Conservation (phyloP, 2,329 filamentous ascomycete species). For the Anthostomella pinea region DNA sequence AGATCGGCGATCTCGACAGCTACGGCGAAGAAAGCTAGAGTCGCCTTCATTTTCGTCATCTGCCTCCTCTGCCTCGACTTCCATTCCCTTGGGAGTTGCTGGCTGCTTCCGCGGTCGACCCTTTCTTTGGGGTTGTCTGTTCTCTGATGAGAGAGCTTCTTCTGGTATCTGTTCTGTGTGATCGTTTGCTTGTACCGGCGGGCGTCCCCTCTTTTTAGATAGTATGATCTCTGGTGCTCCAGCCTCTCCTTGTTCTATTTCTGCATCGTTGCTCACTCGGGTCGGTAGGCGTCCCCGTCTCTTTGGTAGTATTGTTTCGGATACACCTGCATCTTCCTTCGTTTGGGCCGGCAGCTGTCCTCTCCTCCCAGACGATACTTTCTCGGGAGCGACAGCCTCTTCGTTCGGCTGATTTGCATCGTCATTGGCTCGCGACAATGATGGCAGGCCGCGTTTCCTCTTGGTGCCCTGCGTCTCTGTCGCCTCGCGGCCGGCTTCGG, state of each 20-base stretch:
- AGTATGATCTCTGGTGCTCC: no score
- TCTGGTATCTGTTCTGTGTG: constrained; percentile 10
- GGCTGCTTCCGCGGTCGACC: constrained; percentile 14
- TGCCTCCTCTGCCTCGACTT: constrained; percentile 26
- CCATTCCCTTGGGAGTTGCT: constrained; percentile 8
- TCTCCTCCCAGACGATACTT: no score
- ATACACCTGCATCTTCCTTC: no score
- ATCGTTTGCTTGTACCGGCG: no score
- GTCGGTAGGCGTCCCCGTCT: no score
- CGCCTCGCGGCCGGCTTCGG: no score
- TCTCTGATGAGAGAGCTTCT: constrained; percentile 4
- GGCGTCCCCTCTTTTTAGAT: no score
- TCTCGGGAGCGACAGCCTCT: no score
- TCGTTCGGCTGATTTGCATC: not conserved
- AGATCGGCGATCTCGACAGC: constrained; percentile 20
- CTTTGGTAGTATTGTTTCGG: no score
- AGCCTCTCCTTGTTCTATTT: no score
- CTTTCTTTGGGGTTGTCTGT: constrained; percentile 8
- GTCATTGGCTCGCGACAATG: constrained; percentile 7
- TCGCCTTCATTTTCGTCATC: constrained; percentile 31
- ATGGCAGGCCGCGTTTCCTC: constrained; percentile 28
- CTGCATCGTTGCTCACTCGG: no score
- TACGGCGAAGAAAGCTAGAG: constrained; percentile 25
- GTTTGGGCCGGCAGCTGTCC: no score
- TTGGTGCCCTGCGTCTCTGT: constrained; percentile 16